Percentiles rank a stretch among this genome's conserved stretches.
Conservation (phyloP, 73 alveolate genomes). For the Paramecium biaurelia region DNA sequence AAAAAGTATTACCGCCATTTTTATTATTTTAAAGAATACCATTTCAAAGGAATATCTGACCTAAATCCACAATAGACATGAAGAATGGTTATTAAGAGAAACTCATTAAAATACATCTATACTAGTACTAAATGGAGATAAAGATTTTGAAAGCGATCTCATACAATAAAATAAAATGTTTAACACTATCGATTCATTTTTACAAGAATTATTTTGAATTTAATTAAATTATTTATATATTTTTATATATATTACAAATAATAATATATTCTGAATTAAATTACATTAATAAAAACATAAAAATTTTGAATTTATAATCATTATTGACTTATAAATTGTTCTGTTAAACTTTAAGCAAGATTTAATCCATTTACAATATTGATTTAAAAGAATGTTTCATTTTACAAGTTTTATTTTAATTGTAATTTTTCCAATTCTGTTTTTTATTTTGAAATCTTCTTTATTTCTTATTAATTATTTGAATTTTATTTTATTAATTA, state of each 20-base stretch:
- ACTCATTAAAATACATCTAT: not conserved
- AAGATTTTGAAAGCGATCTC: constrained; percentile 7
- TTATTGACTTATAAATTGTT: not conserved
- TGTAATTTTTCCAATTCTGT: not conserved
- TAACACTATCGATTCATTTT: not conserved
- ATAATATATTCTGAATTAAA: not conserved
- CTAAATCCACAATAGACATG: constrained; percentile 58
- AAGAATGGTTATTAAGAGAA: constrained; percentile 51
- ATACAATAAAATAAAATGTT: not conserved
- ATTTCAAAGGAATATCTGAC: constrained; percentile 31
- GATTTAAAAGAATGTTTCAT: not conserved
- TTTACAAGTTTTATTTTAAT: not conserved
- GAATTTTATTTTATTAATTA: not conserved
- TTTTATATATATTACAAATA: not conserved
- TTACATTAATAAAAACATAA: not conserved
- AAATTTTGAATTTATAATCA: not conserved
- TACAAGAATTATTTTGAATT: not conserved
- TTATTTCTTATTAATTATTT: not conserved
- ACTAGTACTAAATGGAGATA: constrained; percentile 25
- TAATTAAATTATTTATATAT: not conserved
- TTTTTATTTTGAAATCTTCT: not conserved
- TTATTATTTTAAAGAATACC: constrained; percentile 26
- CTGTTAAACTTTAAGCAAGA: not conserved
- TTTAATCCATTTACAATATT: not conserved
- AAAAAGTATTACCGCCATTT: constrained; percentile 25